Evolutionary conservation across 768 basidiomycete genomes (phyloP).

Genomic region (Strobilomyces confusus): DNA sequence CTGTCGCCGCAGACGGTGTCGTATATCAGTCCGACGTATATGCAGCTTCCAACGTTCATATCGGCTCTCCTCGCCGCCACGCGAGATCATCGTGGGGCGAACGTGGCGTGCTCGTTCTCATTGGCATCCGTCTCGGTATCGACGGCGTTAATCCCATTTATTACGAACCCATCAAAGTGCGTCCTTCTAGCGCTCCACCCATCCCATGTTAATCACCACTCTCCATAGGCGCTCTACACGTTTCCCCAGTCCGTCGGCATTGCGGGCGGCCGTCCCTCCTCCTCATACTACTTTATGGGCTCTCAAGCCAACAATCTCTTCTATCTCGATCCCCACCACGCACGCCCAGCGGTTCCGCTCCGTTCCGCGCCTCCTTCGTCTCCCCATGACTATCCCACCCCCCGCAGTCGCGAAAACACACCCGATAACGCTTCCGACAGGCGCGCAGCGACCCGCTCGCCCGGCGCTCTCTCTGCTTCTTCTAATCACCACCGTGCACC

Average conservation of each 20-base stretch:
- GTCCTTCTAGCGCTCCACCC: slow-evolving; percentile 7
- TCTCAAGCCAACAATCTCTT: slow-evolving; percentile 85
- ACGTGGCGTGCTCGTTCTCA: slow-evolving; percentile 78
- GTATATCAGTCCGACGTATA: slow-evolving; percentile 86
- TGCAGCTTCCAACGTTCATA: slow-evolving; percentile 53
- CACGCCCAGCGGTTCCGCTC: slow-evolving; percentile 72
- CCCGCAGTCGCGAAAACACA: slow-evolving; percentile 27
- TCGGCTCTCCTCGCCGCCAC: slow-evolving; percentile 30
- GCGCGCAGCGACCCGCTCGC: slow-evolving; percentile 25
- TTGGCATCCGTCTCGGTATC: slow-evolving; percentile 83
- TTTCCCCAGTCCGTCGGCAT: slow-evolving; percentile 97
- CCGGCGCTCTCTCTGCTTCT: slow-evolving; percentile 16
- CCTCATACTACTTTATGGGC: slow-evolving; percentile 97
- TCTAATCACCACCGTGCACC: slow-evolving; percentile 36
- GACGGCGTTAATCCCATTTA: slow-evolving; percentile 96
- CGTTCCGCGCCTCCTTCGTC: slow-evolving; percentile 42
- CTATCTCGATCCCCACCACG: slow-evolving; percentile 77
- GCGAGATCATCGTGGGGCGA: slow-evolving; percentile 62
- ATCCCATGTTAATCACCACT: background rate
- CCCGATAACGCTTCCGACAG: slow-evolving; percentile 30
- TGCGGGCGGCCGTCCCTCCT: slow-evolving; percentile 93
- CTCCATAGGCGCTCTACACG: slow-evolving; percentile 69
- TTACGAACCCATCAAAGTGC: slow-evolving; percentile 77
- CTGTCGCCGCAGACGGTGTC: slow-evolving; percentile 77
- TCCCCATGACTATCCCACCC: slow-evolving; percentile 19